Evolutionary conservation across 192 early-diverging fungal genomes (phyloP).

Genomic region (Dissophora ornata): DNA sequence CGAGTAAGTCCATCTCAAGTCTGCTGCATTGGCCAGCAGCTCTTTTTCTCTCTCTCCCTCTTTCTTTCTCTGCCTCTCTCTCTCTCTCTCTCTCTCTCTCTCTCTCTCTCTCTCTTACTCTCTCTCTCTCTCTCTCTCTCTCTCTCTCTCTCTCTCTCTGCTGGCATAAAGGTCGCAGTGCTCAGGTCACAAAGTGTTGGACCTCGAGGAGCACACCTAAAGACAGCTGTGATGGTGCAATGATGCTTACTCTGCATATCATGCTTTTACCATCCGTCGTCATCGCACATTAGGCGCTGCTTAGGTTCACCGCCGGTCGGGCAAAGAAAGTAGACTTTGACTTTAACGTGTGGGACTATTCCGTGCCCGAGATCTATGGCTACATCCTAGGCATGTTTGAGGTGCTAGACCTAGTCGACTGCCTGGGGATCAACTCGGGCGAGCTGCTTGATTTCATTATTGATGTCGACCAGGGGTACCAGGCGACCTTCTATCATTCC

Average conservation of each 20-base stretch:
- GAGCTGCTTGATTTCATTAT: constrained; percentile 86
- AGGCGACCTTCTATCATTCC: constrained; percentile 89
- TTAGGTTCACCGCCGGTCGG: constrained; percentile 61
- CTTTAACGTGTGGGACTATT: constrained; percentile 74
- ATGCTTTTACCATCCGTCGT: neutral
- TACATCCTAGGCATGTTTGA: constrained; percentile 84
- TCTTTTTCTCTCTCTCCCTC: neutral
- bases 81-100: no score
- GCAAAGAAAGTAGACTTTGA: constrained; percentile 56
- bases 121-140: no score
- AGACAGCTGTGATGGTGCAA: no score
- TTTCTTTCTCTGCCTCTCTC: neutral
- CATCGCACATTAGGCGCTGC: constrained; percentile 50
- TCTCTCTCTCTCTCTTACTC: constrained; percentile 1
- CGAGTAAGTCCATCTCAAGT: constrained; percentile 40
- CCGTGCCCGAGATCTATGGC: constrained; percentile 85
- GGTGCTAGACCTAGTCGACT: constrained; percentile 70
- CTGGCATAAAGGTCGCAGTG: no score
- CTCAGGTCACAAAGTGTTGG: no score
- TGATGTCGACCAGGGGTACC: constrained; percentile 86
- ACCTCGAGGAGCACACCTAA: no score
- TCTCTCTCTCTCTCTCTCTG: no score
- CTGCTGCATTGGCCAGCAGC: no score
- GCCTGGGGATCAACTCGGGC: constrained; percentile 66
- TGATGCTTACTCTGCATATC: neutral